phyloP scores from a whole-genome alignment of 768 basidiomycete genomes.

The Sarcodon sp. region DNA sequence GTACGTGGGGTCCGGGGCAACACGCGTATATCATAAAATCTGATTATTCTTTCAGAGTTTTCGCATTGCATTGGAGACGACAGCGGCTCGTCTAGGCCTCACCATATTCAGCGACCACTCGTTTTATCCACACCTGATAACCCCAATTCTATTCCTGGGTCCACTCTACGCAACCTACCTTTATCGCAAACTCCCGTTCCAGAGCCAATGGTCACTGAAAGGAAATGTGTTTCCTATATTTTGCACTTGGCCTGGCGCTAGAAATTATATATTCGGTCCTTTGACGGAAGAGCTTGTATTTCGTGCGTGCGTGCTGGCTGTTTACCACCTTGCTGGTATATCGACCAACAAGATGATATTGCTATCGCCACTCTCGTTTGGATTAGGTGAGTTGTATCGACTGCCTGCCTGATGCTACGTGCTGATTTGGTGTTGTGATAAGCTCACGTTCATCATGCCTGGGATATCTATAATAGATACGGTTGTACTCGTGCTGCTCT shows the following conservation, averaged over 20 bases:
- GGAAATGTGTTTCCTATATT: slow-evolving; percentile 26
- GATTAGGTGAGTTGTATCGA: slow-evolving; percentile 46
- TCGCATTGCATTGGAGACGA: slow-evolving; percentile 13
- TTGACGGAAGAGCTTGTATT: slow-evolving; percentile 91
- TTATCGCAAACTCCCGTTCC: slow-evolving; percentile 37
- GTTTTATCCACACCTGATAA: slow-evolving; percentile 44
- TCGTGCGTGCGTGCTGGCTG: slow-evolving; percentile 68
- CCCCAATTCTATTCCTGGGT: slow-evolving; percentile 66
- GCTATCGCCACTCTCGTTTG: slow-evolving; percentile 77
- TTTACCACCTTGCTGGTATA: slow-evolving; percentile 55
- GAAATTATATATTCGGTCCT: slow-evolving; percentile 70
- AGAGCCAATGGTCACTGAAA: slow-evolving; percentile 32
- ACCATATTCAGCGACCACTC: slow-evolving; percentile 8
- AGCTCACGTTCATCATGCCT: slow-evolving; percentile 93
- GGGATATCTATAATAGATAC: slow-evolving; percentile 67
- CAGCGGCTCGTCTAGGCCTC: slow-evolving; percentile 27
- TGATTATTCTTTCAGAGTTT: background rate
- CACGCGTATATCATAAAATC: background rate
- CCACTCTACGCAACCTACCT: slow-evolving; percentile 54
- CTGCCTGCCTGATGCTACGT: background rate
- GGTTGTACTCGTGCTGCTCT: slow-evolving; percentile 59
- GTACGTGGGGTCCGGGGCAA: slow-evolving; percentile 7
- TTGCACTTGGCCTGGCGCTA: slow-evolving; percentile 40
- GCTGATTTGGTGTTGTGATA: slow-evolving; percentile 2
- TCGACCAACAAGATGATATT: slow-evolving; percentile 54